phyloP scores from a whole-genome alignment of 768 basidiomycete genomes.

The Tylopilus felleus region DNA sequence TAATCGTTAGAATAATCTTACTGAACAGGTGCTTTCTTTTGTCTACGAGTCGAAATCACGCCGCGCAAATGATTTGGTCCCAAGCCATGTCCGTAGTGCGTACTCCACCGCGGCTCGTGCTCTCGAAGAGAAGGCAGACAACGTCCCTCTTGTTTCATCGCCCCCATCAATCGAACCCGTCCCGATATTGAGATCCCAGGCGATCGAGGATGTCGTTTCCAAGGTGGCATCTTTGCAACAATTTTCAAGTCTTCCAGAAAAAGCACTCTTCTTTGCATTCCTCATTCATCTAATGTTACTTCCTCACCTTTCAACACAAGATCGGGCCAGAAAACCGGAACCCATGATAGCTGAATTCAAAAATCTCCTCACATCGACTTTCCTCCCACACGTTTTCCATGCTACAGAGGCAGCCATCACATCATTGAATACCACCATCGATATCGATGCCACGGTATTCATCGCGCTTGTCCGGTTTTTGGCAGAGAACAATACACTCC shows the following conservation, averaged over 20 bases:
- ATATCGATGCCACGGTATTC: constrained; percentile 56
- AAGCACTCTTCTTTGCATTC: constrained; percentile 35
- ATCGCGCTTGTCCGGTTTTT: constrained; percentile 40
- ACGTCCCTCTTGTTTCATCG: neutral
- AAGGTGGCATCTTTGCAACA: constrained; percentile 7
- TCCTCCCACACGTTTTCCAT: constrained; percentile 42
- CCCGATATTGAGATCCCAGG: neutral
- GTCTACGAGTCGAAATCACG: constrained; percentile 44
- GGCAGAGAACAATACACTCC: constrained; percentile 19
- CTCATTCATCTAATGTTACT: constrained; percentile 40
- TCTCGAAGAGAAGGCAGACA: constrained; percentile 6
- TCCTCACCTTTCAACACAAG: constrained; percentile 34
- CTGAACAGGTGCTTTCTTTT: constrained; percentile 54
- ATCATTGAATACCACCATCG: constrained; percentile 28
- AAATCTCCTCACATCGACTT: constrained; percentile 30
- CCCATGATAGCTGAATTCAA: constrained; percentile 30
- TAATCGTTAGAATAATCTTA: neutral
- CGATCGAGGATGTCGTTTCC: constrained; percentile 5
- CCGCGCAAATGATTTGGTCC: constrained; percentile 13
- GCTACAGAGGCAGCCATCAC: constrained; percentile 27
- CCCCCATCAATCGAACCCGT: neutral
- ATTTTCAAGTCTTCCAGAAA: constrained; percentile 4
- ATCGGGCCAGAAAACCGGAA: constrained; percentile 37
- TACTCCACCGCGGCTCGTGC: constrained; percentile 2
- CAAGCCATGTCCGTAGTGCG: constrained; percentile 5